These are phyloP conservation scores for Annulohypoxylon truncatum DNA, from an alignment of 2,329 filamentous ascomycete genomes.

Conservation along the genomic window DNA sequence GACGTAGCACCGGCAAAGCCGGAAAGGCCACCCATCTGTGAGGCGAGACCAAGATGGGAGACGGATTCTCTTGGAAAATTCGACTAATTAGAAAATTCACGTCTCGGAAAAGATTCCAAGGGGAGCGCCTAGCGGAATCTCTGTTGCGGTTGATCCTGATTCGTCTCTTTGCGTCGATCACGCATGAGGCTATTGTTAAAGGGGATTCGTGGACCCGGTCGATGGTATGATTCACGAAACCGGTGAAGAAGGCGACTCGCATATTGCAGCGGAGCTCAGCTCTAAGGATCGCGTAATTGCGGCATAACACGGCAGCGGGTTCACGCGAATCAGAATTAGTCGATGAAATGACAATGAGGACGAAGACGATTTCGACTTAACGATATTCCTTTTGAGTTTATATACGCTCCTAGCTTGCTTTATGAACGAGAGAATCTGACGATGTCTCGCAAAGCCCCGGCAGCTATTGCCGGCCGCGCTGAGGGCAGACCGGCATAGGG, in stretches of 20 bases:
- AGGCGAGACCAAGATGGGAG: slow-evolving; percentile 31
- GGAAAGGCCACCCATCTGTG: slow-evolving; percentile 26
- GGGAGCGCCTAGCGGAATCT: slow-evolving; percentile 7
- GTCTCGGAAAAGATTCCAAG: slow-evolving; percentile 26
- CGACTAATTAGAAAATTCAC: slow-evolving; percentile 27
- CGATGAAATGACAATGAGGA: background rate
- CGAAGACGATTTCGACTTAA: background rate
- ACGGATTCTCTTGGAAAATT: slow-evolving; percentile 16
- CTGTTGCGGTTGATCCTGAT: slow-evolving; percentile 19
- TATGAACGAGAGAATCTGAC: slow-evolving; percentile 5
- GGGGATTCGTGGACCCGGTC: slow-evolving; percentile 17
- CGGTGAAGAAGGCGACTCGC: slow-evolving; percentile 17
- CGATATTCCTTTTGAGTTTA: background rate
- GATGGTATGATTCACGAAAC: slow-evolving; percentile 16
- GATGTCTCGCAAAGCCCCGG: background rate
- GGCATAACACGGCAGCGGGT: slow-evolving; percentile 15
- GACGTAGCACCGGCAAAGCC: slow-evolving; percentile 37
- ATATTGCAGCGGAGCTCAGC: slow-evolving; percentile 8
- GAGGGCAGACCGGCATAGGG: background rate
- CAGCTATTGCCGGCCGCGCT: background rate
- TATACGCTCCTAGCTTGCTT: background rate
- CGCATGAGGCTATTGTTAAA: slow-evolving; percentile 31
- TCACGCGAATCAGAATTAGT: slow-evolving; percentile 17
- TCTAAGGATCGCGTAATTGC: slow-evolving; percentile 9
- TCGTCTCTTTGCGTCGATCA: slow-evolving; percentile 11